A percentile compares a stretch with the other conserved stretches of the same genome.
Conservation (phyloP, 2,329 filamentous ascomycete species). For the Penicillium sp. region DNA sequence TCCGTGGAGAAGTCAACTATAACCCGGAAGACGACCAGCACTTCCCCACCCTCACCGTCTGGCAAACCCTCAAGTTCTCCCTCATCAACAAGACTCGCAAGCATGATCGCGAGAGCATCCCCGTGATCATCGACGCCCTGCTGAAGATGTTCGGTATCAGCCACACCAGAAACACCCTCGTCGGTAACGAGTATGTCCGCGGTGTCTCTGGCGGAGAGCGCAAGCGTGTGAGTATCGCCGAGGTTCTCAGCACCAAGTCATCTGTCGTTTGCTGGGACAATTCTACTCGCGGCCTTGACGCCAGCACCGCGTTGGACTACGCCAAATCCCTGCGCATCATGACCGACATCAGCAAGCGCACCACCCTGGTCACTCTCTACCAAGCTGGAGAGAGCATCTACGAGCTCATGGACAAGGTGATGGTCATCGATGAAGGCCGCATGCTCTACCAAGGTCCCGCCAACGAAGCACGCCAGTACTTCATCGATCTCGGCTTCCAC, state of each 20-base stretch:
- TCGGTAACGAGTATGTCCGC: constrained; percentile 69
- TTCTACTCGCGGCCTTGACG: constrained; percentile 73
- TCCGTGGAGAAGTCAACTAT: constrained; percentile 73
- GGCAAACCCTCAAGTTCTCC: constrained; percentile 72
- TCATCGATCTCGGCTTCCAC: constrained; percentile 61
- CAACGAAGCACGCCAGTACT: constrained; percentile 61
- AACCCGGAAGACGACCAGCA: constrained; percentile 75
- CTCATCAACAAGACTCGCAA: constrained; percentile 72
- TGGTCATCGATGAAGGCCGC: constrained; percentile 70
- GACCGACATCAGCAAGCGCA: constrained; percentile 71
- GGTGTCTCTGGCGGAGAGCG: constrained; percentile 77
- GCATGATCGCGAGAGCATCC: constrained; percentile 59
- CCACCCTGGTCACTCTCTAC: constrained; percentile 67
- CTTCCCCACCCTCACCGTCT: constrained; percentile 69
- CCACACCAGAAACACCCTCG: constrained; percentile 69
- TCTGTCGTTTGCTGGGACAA: constrained; percentile 78
- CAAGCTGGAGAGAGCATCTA: constrained; percentile 68
- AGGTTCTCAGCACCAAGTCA: constrained; percentile 69
- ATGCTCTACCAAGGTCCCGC: constrained; percentile 64
- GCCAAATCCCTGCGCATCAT: constrained; percentile 66
- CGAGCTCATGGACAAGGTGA: constrained; percentile 73
- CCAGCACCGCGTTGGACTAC: constrained; percentile 74
- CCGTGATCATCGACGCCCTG: constrained; percentile 65
- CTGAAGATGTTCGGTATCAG: constrained; percentile 74
- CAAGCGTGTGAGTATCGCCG: constrained; percentile 75